Evolutionary conservation across 139 green algal species (phyloP), one percentile per base, ranked within the genome.

Genomic region (Chlamydomonas asymmetrica): DNA sequence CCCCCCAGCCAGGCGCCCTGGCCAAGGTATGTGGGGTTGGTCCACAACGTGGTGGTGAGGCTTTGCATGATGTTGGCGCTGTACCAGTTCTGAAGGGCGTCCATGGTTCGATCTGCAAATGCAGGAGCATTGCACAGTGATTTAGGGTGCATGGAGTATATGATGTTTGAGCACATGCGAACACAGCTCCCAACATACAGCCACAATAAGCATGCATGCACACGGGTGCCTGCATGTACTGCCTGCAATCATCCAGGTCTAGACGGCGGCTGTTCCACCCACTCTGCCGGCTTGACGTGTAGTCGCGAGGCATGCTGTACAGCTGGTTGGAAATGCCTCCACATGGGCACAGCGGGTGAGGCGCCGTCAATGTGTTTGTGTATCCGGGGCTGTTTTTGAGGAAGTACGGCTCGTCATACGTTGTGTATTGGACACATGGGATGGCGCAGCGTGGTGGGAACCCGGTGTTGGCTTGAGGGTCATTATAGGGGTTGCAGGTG

Each of bases 1-100:
- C 66, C 66, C n/a, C 66, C 66, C 32, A 73, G 66, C 66, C 66
- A 73, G 10, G 4, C 61, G 4, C 27, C 43, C 64, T 71, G 64
- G 9, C n/a, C 40, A 2, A 29, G 57, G 29, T 16, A 60, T 1
- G n/a, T 5, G 5, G 41, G 9, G 13, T 59, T 25, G 5, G 13
- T 9, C 66, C 66, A 73, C 1, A 13, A 8, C n/a, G 27, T 37
- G 6, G 22, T 38, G 27, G 48, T 27, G n/a, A 49, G 34, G 16
- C 18, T 7, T 7, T 49, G 48, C 3, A 63, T 4, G 1, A 73
- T n/a, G 35, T 73, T 73, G 1, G 22, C 1, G 6, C 23, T 34
- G 48, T 49, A 73, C 66, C 66, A 73, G 32, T 63, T 34, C 22
- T 39, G 20, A 16, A 73, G 34, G 22, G 66, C 66, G 5, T 49